Evolutionary conservation across 176 grass and related monocot species (phyloP), one percentile per base, ranked within the genome.

Genomic region (Urochloa ruziziensis): DNA sequence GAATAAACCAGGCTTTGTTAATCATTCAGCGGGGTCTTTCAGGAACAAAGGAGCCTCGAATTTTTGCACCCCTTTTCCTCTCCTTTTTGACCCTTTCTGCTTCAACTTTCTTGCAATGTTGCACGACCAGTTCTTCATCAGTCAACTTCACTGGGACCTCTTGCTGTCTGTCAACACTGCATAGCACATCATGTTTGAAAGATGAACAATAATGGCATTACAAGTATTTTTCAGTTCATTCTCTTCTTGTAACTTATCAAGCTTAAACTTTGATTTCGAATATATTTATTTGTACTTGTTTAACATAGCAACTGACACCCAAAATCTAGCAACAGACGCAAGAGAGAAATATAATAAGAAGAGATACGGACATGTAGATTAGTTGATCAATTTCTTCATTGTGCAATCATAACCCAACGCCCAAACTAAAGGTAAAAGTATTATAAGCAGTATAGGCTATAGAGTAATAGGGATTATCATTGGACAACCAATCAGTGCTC

Each of bases 1-100:
- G 74, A 77, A 88, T 83, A 88, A 76, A 79, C 44, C 56, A 62
- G 32, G 65, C 80, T 58, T 63, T 76, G 33, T 51, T 63, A 73
- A 72, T 85, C 28, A 69, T 85, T 77, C 48, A 59, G 73, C 64
- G 19, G 35, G 73, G 61, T 12, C 36, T 84, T 69, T 68, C 62
- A 77, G 35, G 25, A 46, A 49, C 34, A 65, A 30, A 13, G 35
- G 40, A 60, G 39, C 23, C 74, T 70, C 21, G 21, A 61, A 37
- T 28, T 36, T 35, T 21, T n/a, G 59, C 16, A 42, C 6, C 1
- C 36, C 30, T 15, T 78, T 7, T 7, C 27, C 27, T 46, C 21
- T 46, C 33, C 16, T 66, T 28, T 40, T 23, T 46, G 12, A 11
- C 47, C 70, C 39, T 32, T 1, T 51, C 48, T 62, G 40, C 14